These are phyloP conservation scores for Crithidia fasciculata DNA, from an alignment of 208 protist species.

Conservation along the genomic window DNA sequence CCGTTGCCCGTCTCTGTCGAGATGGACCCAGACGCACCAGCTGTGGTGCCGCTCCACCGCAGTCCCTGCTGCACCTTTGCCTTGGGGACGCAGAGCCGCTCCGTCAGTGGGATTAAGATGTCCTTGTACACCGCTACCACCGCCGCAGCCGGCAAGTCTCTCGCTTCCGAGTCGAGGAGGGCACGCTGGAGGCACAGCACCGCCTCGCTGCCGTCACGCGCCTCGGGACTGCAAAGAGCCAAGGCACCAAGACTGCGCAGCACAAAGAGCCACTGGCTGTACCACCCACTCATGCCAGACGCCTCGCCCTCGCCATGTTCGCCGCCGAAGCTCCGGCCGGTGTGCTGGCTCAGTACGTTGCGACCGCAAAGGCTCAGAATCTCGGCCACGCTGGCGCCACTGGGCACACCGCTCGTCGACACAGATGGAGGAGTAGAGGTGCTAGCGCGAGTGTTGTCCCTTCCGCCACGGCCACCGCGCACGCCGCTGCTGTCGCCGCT, in stretches of 20 bases:
- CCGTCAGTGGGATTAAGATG: conserved; percentile 76
- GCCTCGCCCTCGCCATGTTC: background rate
- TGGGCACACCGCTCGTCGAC: conserved; percentile 1
- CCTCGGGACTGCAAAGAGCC: conserved; percentile 41
- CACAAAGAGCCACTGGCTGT: conserved; percentile 49
- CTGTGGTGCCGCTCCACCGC: conserved; percentile 12
- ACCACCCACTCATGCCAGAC: conserved; percentile 19
- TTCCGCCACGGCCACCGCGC: background rate
- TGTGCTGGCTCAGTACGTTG: conserved; percentile 26
- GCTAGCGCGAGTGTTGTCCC: background rate
- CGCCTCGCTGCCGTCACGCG: conserved; percentile 47
- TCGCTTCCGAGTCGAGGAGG: conserved; percentile 57
- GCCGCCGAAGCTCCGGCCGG: background rate
- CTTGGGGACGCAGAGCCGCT: conserved; percentile 60
- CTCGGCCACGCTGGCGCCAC: conserved; percentile 21
- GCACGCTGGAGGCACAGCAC: conserved; percentile 70
- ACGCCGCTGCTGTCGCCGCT: background rate
- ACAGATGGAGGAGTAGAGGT: too few species aligned
- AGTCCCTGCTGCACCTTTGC: conserved; percentile 27
- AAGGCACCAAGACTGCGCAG: conserved; percentile 57
- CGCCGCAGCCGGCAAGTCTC: conserved; percentile 29
- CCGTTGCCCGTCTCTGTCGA: background rate
- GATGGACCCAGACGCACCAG: background rate
- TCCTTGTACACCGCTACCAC: conserved; percentile 68
- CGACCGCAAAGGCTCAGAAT: conserved; percentile 37